Evolutionary conservation across 352 stramenopile genomes (phyloP), one percentile per base, ranked within the genome.

Genomic region (Sclerospora graminicola): DNA sequence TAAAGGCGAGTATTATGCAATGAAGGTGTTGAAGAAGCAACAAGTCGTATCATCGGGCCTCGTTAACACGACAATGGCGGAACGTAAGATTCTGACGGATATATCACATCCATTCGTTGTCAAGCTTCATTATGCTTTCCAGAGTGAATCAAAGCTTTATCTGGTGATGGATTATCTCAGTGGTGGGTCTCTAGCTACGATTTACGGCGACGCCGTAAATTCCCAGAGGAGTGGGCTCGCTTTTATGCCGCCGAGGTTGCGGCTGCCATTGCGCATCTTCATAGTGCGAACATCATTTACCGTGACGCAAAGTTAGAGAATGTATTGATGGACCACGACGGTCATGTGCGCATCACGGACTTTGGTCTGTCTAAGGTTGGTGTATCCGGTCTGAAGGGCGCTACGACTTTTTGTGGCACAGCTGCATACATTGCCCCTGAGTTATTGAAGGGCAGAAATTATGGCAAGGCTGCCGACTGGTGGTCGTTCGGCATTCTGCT

Each of bases 1-100:
- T 41, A 94, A 92, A 31, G 82, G 88, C 26, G 74, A 97, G 54
- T 97, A 96, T 58, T 99, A 98, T 62, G 97, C 97, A 2, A 97
- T 99, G 81, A 99, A 99, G 57, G 86, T 97, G 33, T 58, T 97
- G 41, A 95, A 96, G 63, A 97, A 97, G 57, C 74, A 90, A 38
- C 77, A 95, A 33, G 79, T 97, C 16, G 77, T 92, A 31, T 91
- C 81, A 23, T 95, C 83, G 29, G 82, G 84, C 1, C 77, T 96
- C 5, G 82, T 96, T 15, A 95, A 96, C 59, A 95, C 92, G 28
- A 97, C 89, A 11, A 97, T 95, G 81, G 83, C 84, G 0, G 89
- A 97, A 65, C 82, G 88, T 41, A 77, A 85, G 31, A 96, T 97
- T 44, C 51, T 97, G 31, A 95, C 74, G 6, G 82, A 96, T 50